phyloP scores from a whole-genome alignment of 805 yeast species.

The Zygotorulaspora florentina region DNA sequence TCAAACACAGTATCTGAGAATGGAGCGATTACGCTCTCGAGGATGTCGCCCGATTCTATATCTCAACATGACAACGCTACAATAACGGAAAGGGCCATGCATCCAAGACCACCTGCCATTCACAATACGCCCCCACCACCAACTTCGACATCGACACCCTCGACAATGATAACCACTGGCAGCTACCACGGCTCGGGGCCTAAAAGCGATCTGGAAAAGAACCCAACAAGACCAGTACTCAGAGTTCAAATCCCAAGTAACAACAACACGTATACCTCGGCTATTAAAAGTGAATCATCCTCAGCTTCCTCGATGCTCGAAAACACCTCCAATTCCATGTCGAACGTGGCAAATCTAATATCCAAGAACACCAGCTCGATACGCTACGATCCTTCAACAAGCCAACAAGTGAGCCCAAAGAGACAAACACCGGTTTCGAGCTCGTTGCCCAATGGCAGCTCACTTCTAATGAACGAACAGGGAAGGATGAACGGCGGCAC shows the following conservation, averaged over 20 bases:
- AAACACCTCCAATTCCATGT: conserved; percentile 18
- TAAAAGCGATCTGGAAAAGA: conserved; percentile 13
- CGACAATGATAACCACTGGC: conserved; percentile 8
- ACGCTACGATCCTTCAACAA: conserved; percentile 4
- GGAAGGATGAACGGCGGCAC: neutral
- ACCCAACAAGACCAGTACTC: conserved; percentile 49
- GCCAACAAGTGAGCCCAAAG: conserved; percentile 5
- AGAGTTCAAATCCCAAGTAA: conserved; percentile 63
- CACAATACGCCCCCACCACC: neutral
- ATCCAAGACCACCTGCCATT: neutral
- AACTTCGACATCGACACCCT: conserved; percentile 1
- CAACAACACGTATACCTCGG: conserved; percentile 24
- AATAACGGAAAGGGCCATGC: neutral
- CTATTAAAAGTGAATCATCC: conserved; percentile 33
- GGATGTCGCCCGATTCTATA: neutral
- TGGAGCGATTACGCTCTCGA: conserved; percentile 6
- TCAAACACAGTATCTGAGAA: neutral
- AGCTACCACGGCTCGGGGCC: conserved; percentile 11
- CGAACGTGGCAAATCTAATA: conserved; percentile 1
- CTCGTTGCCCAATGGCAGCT: conserved; percentile 1
- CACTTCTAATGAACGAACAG: conserved; percentile 4
- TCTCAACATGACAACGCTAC: neutral
- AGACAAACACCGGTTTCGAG: conserved; percentile 5
- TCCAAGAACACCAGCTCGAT: conserved; percentile 8
- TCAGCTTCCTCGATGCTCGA: conserved; percentile 44